phyloP scores from a whole-genome alignment of 1,284 basidiomycete species.

The Neonothopanus nambi region DNA sequence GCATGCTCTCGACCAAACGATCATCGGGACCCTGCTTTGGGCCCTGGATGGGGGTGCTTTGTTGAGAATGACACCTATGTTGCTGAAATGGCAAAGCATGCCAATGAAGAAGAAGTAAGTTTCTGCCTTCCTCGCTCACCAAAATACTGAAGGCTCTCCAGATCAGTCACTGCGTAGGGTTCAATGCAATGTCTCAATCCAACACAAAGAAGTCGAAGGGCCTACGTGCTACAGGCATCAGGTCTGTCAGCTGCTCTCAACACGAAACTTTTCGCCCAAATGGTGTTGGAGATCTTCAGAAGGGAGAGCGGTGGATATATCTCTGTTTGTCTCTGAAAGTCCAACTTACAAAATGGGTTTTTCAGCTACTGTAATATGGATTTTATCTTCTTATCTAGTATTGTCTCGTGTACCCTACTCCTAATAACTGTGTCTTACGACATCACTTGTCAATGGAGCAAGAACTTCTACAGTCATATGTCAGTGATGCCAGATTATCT shows the following conservation, averaged over 20 bases:
- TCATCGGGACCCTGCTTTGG: constrained; percentile 17
- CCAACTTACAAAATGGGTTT: too few relatives aligned
- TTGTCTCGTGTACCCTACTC: not conserved
- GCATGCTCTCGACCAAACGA: constrained; percentile 9
- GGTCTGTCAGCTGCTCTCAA: constrained; percentile 19
- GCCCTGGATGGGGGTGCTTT: constrained; percentile 22
- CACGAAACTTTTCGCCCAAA: constrained; percentile 20
- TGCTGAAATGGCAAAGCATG: constrained; percentile 12
- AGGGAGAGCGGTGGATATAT: constrained; percentile 16
- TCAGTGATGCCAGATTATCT: constrained; percentile 3
- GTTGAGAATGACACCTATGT: constrained; percentile 16
- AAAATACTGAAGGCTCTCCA: not conserved
- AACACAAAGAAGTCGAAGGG: constrained; percentile 23
- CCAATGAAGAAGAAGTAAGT: constrained; percentile 21
- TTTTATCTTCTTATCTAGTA: constrained; percentile 14
- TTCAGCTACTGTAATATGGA: constrained; percentile 21
- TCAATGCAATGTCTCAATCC: constrained; percentile 19
- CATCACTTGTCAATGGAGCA: constrained; percentile 18
- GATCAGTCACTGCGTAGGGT: constrained; percentile 24
- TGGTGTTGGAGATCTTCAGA: constrained; percentile 24
- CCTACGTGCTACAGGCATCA: constrained; percentile 19
- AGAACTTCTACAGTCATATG: constrained; percentile 12
- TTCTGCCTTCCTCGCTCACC: not conserved
- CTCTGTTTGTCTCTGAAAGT: too few relatives aligned
- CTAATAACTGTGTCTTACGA: constrained; percentile 16